Conservation (phyloP, 306 rosid genomes). For the Herpetospermum pedunculosum region DNA sequence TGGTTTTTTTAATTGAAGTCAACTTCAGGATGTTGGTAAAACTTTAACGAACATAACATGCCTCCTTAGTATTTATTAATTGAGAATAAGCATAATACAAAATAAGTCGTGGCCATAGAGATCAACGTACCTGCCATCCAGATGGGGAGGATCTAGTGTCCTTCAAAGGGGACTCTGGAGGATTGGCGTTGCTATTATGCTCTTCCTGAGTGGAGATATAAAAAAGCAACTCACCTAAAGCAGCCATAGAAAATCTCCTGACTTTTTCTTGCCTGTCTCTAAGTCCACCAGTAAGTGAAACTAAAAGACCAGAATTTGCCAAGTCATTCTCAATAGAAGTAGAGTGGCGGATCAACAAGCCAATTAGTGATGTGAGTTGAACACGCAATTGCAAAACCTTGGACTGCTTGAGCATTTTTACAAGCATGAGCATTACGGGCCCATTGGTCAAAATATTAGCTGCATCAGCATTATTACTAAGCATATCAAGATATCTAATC, state of each 20-base stretch:
- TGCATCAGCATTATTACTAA: slow-evolving; percentile 80
- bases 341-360: slow-evolving; percentile 84
- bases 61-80: background rate
- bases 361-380: slow-evolving; percentile 87
- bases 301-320: slow-evolving; percentile 81
- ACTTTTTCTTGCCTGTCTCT: slow-evolving; percentile 94
- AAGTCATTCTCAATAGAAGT: slow-evolving; percentile 72
- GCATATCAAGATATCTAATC: slow-evolving; percentile 79
- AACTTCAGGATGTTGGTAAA: background rate
- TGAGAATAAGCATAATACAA: slow-evolving; percentile 6
- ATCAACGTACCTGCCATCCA: slow-evolving; percentile 85
- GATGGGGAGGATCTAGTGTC: slow-evolving; percentile 35
- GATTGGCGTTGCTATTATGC: slow-evolving; percentile 49
- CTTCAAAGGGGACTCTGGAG: slow-evolving; percentile 67
- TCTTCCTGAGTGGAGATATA: slow-evolving; percentile 85
- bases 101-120: slow-evolving; percentile 12
- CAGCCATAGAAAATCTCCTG: slow-evolving; percentile 97
- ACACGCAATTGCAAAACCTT: slow-evolving; percentile 78
- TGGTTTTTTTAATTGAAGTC: background rate
- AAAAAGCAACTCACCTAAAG: slow-evolving; percentile 86
- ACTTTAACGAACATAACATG: background rate
- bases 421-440: slow-evolving; percentile 80
- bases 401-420: slow-evolving; percentile 78
- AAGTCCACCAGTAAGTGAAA: slow-evolving; percentile 79
- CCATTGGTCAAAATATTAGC: slow-evolving; percentile 97